A percentile compares a stretch with the other conserved stretches of the same genome.
Conservation (phyloP, 805 yeast species). For the Yamadazyma laniorum region DNA sequence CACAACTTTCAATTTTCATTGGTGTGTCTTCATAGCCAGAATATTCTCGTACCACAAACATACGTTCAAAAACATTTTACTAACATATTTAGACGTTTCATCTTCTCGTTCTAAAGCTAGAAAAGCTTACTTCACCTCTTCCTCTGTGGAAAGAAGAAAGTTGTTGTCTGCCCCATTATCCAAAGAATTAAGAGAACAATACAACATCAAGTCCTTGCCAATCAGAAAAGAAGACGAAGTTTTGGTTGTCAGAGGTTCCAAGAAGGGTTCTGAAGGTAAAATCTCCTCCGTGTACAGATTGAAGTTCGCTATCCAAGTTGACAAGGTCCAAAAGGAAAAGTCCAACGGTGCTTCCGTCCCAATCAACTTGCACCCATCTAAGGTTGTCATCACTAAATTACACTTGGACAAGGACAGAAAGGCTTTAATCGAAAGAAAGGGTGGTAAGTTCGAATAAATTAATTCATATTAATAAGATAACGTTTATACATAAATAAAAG, state of each 20-base stretch:
- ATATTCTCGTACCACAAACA: too few species aligned
- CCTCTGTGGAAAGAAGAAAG: slow-evolving; percentile 92
- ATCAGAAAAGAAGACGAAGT: slow-evolving; percentile 98
- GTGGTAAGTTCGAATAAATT: slow-evolving; percentile 88
- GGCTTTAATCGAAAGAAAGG: slow-evolving; percentile 95
- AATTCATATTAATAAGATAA: slow-evolving; percentile 10
- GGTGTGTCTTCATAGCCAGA: too few species aligned
- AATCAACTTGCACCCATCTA: slow-evolving; percentile 96
- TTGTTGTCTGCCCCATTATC: slow-evolving; percentile 98
- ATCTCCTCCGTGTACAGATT: slow-evolving; percentile 98
- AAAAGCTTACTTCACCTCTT: slow-evolving; percentile 99
- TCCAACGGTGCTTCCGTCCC: slow-evolving; percentile 97
- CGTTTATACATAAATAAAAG: slow-evolving; percentile 21
- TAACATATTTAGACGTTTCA: slow-evolving; percentile 78
- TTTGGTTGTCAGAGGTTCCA: slow-evolving; percentile 94
- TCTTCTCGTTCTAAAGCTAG: slow-evolving; percentile 99
- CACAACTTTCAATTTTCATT: too few species aligned
- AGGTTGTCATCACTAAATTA: slow-evolving; percentile 97
- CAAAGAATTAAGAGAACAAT: slow-evolving; percentile 97
- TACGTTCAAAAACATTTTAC: too few species aligned
- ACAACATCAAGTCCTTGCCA: slow-evolving; percentile 93
- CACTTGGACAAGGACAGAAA: slow-evolving; percentile 99
- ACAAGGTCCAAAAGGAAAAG: slow-evolving; percentile 96
- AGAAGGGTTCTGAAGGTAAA: slow-evolving; percentile 99
- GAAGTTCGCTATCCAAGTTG: slow-evolving; percentile 94